Evolutionary conservation across 2,329 filamentous ascomycete species (phyloP), one percentile per base, ranked within the genome.

Genomic region (Corinectria fuckeliana): DNA sequence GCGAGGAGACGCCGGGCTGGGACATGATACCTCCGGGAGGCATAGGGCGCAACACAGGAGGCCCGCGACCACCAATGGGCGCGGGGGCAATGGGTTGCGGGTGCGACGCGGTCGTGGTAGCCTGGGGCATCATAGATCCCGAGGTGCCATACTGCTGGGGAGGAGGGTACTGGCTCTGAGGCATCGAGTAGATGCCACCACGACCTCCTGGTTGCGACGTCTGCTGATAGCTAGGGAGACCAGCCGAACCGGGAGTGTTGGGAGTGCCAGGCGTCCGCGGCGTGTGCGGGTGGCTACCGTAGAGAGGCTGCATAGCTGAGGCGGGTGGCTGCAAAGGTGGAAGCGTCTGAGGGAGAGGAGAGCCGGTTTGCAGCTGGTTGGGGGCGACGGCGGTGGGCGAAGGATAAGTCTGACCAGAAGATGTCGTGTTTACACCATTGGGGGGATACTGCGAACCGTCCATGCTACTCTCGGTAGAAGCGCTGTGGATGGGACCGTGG

Each of bases 61-160:
- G 85, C 18, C 79, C 80, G 34, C 85, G 82, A 38, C 81, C 79
- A 72, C 78, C 85, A 60, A 75, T 78, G 48, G 90, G 89, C 39
- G 90, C 90, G 14, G 90, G 90, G 41, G 90, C 90, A 71, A 92
- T 91, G 30, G 89, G 87, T 76, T 92, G 90, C 44, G 89, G 89
- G 74, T 92, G 90, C 53, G 87, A 86, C 68, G 88, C 83, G 42
- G 89, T 82, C 47, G 85, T 84, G 10, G 88, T 87, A 21, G 88
- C 78, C 75, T 90, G 87, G 45, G 88, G 84, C 79, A 91, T 83
- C 83, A 91, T 88, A 49, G 79, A 79, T 48, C 80, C 80, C 6
- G 85, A 83, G 8, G 82, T 81, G 34, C 80, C 80, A 71, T 88
- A 89, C 9, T 75, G 80, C 72, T 82, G 82, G 59, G 82, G 82